Percentiles rank a stretch among this genome's conserved stretches.
Evolutionary conservation across 75 land plant genomes (phyloP).

Genomic region (Cryptomeria japonica): DNA sequence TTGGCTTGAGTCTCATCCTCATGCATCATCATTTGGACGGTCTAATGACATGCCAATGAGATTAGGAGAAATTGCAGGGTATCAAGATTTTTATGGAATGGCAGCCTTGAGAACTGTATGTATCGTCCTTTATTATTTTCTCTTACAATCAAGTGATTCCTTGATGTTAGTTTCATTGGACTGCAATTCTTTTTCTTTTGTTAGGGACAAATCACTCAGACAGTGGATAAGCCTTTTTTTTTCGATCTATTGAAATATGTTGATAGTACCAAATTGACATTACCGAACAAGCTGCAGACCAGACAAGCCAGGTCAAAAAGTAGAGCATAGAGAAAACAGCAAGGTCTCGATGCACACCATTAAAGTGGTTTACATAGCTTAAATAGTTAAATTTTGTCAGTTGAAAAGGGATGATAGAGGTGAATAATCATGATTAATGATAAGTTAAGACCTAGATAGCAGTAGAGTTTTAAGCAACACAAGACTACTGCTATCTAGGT

Average conservation of each 20-base stretch:
- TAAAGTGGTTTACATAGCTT: background rate
- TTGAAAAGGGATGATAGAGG: background rate
- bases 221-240: background rate
- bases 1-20: conserved; percentile 50
- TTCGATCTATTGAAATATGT: no score
- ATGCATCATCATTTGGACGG: conserved; percentile 19
- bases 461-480: no score
- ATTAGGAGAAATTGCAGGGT: conserved; percentile 44
- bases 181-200: background rate
- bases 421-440: background rate
- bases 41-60: conserved; percentile 9
- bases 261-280: background rate
- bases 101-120: conserved; percentile 56
- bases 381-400: background rate
- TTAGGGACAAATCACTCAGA: background rate
- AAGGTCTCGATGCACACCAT: background rate
- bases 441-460: background rate
- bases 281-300: background rate
- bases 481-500: no score
- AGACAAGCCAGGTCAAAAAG: background rate
- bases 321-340: background rate
- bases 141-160: background rate
- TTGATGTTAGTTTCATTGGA: background rate
- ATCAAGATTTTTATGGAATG: conserved; percentile 59
- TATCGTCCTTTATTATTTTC: background rate